Conservation (phyloP, 2,329 filamentous ascomycete species). For the Pseudogymnoascus sp. region DNA sequence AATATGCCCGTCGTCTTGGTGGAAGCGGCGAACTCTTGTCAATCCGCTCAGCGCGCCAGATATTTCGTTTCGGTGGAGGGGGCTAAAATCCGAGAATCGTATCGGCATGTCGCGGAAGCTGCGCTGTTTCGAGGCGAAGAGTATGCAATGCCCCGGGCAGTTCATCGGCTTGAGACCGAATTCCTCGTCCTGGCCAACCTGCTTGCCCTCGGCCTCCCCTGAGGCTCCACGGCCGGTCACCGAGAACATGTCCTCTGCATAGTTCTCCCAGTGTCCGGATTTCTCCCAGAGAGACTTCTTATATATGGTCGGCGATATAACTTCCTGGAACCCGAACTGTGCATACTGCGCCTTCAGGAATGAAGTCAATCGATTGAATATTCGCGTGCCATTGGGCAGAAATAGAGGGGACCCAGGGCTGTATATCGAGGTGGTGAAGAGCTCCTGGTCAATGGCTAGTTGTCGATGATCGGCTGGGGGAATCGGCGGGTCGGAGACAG, state of each 20-base stretch:
- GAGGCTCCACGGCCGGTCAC: constrained; percentile 45
- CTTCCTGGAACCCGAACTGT: constrained; percentile 78
- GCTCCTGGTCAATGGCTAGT: constrained; percentile 56
- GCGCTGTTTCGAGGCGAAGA: constrained; percentile 65
- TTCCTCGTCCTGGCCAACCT: constrained; percentile 52
- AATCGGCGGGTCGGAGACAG: constrained; percentile 12
- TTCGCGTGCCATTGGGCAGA: constrained; percentile 68
- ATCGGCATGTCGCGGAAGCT: constrained; percentile 77
- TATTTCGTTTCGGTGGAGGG: constrained; percentile 78
- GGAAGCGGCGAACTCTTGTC: constrained; percentile 76
- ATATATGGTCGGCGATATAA: constrained; percentile 84
- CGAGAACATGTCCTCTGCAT: constrained; percentile 86
- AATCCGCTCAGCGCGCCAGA: constrained; percentile 74
- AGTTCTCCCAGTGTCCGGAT: constrained; percentile 82
- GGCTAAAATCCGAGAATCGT: constrained; percentile 79
- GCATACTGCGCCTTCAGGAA: constrained; percentile 80
- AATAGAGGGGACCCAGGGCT: constrained; percentile 83
- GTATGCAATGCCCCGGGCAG: constrained; percentile 78
- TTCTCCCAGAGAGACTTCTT: constrained; percentile 80
- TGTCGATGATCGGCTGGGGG: constrained; percentile 46
- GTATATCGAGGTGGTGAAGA: constrained; percentile 71
- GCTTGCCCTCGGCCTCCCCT: constrained; percentile 29
- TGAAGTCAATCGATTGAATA: constrained; percentile 75
- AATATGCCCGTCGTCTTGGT: constrained; percentile 87
- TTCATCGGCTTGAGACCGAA: constrained; percentile 92